A percentile compares a stretch with the other conserved stretches of the same genome.
Conservation (phyloP, 768 basidiomycete genomes). For the Leccinum imitatum region DNA sequence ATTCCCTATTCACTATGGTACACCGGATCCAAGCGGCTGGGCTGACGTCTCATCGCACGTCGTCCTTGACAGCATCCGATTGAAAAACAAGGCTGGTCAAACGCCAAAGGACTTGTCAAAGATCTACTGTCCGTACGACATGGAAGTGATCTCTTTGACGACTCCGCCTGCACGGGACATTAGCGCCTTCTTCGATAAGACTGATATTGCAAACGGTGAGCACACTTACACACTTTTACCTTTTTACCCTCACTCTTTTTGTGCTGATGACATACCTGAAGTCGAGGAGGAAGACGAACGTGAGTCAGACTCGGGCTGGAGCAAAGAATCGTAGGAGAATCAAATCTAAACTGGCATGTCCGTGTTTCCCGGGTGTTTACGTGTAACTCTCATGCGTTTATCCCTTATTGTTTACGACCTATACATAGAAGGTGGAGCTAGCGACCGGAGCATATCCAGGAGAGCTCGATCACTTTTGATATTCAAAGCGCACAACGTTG, state of each 20-base stretch:
- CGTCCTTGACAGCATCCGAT: conserved; percentile 17
- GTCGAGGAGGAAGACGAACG: conserved; percentile 4
- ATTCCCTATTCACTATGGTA: neutral
- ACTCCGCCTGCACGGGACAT: conserved; percentile 20
- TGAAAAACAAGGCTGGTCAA: conserved; percentile 28
- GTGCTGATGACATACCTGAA: conserved; percentile 4
- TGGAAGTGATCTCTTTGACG: conserved; percentile 18
- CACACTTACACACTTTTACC: neutral
- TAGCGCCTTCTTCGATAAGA: conserved; percentile 3
- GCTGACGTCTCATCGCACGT: neutral
- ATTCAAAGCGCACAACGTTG: neutral
- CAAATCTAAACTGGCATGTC: neutral
- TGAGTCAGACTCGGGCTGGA: neutral
- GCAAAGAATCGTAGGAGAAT: neutral
- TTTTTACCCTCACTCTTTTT: neutral
- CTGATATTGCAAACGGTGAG: conserved; percentile 23
- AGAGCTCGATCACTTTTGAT: neutral
- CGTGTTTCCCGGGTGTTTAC: neutral
- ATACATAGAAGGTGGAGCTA: neutral
- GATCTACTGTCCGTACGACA: conserved; percentile 23
- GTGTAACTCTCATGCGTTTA: neutral
- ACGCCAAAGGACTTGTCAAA: conserved; percentile 25
- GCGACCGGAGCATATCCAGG: neutral
- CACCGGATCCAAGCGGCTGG: neutral
- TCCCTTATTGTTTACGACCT: neutral